Base-by-base conservation (phyloP, 2,329 filamentous ascomycete genomes). In the Trichoderma brevicompactum region DNA sequence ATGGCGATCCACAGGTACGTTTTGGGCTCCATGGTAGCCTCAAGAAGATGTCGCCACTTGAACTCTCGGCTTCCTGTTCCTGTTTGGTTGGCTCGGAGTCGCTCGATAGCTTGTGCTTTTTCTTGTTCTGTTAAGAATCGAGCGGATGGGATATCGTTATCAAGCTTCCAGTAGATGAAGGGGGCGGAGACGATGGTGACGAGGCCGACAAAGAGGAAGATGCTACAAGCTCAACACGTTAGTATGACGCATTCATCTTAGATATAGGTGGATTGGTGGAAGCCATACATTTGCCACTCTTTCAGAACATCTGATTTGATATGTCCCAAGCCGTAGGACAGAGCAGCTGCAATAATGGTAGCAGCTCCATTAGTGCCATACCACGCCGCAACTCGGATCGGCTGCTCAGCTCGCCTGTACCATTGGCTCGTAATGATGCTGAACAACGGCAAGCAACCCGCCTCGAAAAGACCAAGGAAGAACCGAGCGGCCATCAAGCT, bases 31-130 rank as follows among this genome's bases (percentile, higher is more conserved):
- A 28, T 28, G 23, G 23, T 5, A 28, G 23, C 23, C 23, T 28
- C 23, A 28, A 28, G 23, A 28, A 28, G 23, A 3, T 28, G 23
- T 28, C 23, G 23, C 23, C 23, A 28, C 23, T 28, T 28, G 23
- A 28, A 28, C 23, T 28, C 23, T 28, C 23, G 23, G 23, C 23
- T 28, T 28, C 23, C 23, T 3, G 23, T 28, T 28, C 23, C 23
- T 28, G 23, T 28, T 28, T 28, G 23, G 70, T 94, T 94, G 19
- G 87, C 81, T 0, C 90, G 82, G 5, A 94, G 85, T 0, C 91
- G 83, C 68, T 92, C 90, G 32, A 93, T 80, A 0, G 89, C 89
- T 49, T 92, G 81, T 0, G 87, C 74, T 10, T 87, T 86, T 69
- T 94, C 91, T 55, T 86, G 81, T 61, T 89, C 83, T 8, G 79